A percentile compares a stretch with the other conserved stretches of the same genome.
Evolutionary conservation across 2,329 filamentous ascomycete genomes (phyloP).

Genomic region (Fonsecaea multimorphosa): DNA sequence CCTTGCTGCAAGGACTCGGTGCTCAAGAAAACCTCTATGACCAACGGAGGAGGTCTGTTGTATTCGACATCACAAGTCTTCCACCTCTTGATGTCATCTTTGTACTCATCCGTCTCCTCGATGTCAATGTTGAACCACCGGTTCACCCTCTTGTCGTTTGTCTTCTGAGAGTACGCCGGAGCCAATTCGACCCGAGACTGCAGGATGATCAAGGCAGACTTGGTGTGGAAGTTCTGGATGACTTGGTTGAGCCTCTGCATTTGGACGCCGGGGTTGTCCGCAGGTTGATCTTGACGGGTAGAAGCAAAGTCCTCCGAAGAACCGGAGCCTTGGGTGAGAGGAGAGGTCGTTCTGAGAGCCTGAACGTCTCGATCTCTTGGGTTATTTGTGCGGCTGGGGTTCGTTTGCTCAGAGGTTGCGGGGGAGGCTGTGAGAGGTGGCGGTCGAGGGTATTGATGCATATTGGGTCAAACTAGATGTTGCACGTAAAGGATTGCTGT

Average conservation of each 20-base stretch:
- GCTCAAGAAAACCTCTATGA: conserved; percentile 91
- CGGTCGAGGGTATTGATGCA: conserved; percentile 89
- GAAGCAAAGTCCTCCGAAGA: conserved; percentile 57
- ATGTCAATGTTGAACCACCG: conserved; percentile 96
- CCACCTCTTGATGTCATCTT: conserved; percentile 81
- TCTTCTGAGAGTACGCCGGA: conserved; percentile 61
- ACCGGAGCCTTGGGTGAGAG: conserved; percentile 59
- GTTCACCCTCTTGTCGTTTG: conserved; percentile 70
- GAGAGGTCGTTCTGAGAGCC: conserved; percentile 55
- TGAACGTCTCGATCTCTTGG: conserved; percentile 68
- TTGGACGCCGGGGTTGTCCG: conserved; percentile 65
- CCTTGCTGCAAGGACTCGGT: conserved; percentile 77
- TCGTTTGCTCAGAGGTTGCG: conserved; percentile 73
- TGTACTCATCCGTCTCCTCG: conserved; percentile 87
- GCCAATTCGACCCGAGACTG: conserved; percentile 78
- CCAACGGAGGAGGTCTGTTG: conserved; percentile 78
- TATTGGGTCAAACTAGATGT: conserved; percentile 50
- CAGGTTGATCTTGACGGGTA: conserved; percentile 49
- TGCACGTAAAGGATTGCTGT: conserved; percentile 8
- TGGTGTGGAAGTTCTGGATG: conserved; percentile 93
- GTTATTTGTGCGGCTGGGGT: conserved; percentile 75
- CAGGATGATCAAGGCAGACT: conserved; percentile 82
- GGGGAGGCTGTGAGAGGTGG: conserved; percentile 75
- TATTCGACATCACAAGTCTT: conserved; percentile 77
- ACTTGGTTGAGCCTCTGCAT: conserved; percentile 88